phyloP scores from a whole-genome alignment of 345 rosid species.

The Rhodamnia argentea region DNA sequence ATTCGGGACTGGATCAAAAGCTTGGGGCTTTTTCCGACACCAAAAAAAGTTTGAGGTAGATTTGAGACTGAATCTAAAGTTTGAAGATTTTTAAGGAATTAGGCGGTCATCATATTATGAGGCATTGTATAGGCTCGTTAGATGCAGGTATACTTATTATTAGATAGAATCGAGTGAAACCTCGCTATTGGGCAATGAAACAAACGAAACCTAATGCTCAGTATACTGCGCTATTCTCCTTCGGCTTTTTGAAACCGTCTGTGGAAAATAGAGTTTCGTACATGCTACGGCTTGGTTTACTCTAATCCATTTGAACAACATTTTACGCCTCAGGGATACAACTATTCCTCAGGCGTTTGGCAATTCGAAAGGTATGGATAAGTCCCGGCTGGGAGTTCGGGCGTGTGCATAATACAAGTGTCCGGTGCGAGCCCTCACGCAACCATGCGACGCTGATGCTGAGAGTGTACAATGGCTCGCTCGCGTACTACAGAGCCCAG shows the following conservation, averaged over 20 bases:
- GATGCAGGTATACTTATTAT: too few relatives aligned
- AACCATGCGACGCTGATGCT: slow-evolving; percentile 18
- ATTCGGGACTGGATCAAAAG: too few relatives aligned
- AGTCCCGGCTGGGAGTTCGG: slow-evolving; percentile 20
- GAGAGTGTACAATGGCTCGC: slow-evolving; percentile 24
- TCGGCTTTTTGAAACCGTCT: neutral
- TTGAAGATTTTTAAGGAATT: too few relatives aligned
- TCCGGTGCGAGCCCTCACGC: slow-evolving; percentile 19
- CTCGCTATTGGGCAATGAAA: too few relatives aligned
- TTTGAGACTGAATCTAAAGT: too few relatives aligned
- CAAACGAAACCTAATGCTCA: neutral
- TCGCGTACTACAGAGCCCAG: slow-evolving; percentile 7
- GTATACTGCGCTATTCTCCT: neutral
- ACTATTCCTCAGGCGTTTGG: slow-evolving; percentile 24
- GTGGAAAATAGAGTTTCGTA: neutral
- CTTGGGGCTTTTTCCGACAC: too few relatives aligned
- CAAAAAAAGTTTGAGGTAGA: too few relatives aligned
- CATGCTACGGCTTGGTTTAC: neutral
- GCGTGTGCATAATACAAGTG: slow-evolving; percentile 24
- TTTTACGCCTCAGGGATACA: slow-evolving; percentile 9
- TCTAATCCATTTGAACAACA: neutral
- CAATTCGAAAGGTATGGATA: slow-evolving; percentile 30
- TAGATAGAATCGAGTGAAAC: too few relatives aligned
- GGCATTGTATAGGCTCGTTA: too few relatives aligned
- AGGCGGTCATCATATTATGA: too few relatives aligned